Conservation (phyloP, 164 flowering plant species). For the Vitis labrusca region DNA sequence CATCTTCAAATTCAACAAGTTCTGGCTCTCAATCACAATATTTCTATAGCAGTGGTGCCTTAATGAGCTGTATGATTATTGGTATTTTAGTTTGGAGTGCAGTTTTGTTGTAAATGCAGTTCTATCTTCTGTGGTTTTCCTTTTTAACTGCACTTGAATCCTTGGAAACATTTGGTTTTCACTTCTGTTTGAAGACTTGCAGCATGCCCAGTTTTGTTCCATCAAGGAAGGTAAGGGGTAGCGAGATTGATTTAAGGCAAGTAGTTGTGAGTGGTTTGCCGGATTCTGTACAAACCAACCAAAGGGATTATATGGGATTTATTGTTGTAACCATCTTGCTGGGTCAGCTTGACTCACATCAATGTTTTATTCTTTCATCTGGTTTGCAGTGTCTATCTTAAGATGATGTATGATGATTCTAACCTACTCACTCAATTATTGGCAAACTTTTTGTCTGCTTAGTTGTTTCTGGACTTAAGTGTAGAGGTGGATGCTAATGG, state of each 20-base stretch:
- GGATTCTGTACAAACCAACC: constrained; percentile 27
- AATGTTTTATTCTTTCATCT: constrained; percentile 24
- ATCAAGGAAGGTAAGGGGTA: constrained; percentile 14
- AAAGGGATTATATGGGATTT: constrained; percentile 11
- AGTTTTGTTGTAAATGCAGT: constrained; percentile 33
- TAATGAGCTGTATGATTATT: constrained; percentile 21
- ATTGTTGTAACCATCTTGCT: constrained; percentile 20
- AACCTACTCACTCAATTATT: too few relatives aligned
- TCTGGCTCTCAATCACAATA: constrained; percentile 25
- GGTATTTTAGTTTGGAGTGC: constrained; percentile 31
- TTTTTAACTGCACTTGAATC: background rate
- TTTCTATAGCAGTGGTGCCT: constrained; percentile 10
- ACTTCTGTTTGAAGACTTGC: constrained; percentile 8
- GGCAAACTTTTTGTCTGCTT: too few relatives aligned
- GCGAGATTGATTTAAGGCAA: constrained; percentile 10
- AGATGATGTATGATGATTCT: background rate
- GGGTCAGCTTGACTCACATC: background rate
- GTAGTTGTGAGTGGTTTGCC: constrained; percentile 13
- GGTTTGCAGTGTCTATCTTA: background rate
- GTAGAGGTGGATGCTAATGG: too few relatives aligned
- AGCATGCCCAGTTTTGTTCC: constrained; percentile 46
- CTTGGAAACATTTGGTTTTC: constrained; percentile 6
- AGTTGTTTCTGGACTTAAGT: too few relatives aligned
- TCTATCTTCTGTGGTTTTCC: background rate
- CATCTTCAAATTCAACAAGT: constrained; percentile 61